Evolutionary conservation across 345 rosid species (phyloP), one percentile per base, ranked within the genome.

Genomic region (Eucalyptus tenuipes): DNA sequence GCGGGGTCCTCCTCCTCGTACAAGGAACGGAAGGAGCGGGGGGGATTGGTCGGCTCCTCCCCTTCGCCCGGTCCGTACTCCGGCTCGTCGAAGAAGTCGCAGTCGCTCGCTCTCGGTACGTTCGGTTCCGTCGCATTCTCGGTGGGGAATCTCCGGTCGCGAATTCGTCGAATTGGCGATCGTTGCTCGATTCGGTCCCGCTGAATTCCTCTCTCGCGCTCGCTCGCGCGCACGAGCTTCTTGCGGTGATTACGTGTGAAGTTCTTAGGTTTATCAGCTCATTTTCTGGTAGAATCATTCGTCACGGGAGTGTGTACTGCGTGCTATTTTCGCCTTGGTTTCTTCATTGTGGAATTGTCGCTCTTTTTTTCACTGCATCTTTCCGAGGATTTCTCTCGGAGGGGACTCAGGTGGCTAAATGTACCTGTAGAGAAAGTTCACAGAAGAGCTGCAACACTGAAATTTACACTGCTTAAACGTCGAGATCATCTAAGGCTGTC

Each of bases 1-100:
- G 97, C 98, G 13, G 90, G 95, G 89, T 96, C 97, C 7, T 91
- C 93, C 0, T 89, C 90, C 88, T 91, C 89, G 88, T 92, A 93
- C 6, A 93, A 92, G 89, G 94, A 92, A 86, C 89, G 92, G 92
- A 91, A 93, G 79, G 93, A 93, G 87, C 89, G 42, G 85, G 49
- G 9, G 61, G 88, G 57, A n/a, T 47, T 42, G 79, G 90, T n/a
- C 53, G 27, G 86, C 80, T 88, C 89, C 45, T 61, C 89, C 27
- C 48, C 86, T 14, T 37, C 89, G 50, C 57, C 86, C 27, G 2
- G 86, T 37, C 61, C 87, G 40, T 84, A 88, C 89, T 50, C 71
- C 37, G 86, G 89, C 33, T 44, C 85, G 40, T 86, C 85, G 20
- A 66, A 86, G 85, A 89, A 89, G 85, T 64, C 88, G 68, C 90